phyloP scores from a whole-genome alignment of 2,329 filamentous ascomycete species.

The Fusarium chaquense region DNA sequence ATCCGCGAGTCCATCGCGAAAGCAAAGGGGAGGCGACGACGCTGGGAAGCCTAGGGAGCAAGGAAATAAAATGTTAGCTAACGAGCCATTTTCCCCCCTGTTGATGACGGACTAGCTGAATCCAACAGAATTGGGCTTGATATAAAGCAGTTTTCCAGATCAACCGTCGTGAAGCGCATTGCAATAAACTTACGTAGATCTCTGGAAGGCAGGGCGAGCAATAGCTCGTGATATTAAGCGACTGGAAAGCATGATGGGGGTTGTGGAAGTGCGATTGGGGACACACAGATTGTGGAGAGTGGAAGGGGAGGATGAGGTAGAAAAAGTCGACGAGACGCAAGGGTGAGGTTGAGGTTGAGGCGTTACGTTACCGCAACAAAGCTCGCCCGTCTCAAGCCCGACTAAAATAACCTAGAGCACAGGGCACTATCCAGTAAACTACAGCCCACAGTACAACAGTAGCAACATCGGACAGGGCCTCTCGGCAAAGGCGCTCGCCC shows the following conservation, averaged over 20 bases:
- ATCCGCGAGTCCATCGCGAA: conserved; percentile 68
- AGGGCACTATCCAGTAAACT: conserved; percentile 21
- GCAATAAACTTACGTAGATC: conserved; percentile 61
- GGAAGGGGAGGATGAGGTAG: conserved; percentile 34
- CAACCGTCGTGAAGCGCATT: conserved; percentile 15
- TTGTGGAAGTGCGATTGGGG: conserved; percentile 47
- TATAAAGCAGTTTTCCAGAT: conserved; percentile 21
- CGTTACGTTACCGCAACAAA: conserved; percentile 42
- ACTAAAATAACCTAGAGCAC: conserved; percentile 33
- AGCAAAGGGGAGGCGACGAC: conserved; percentile 59
- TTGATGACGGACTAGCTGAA: conserved; percentile 2
- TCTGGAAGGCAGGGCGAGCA: conserved; percentile 67
- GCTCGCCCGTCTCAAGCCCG: conserved; percentile 32
- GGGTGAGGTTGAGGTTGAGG: conserved; percentile 43
- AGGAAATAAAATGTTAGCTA: conserved; percentile 35
- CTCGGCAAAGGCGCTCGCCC: conserved; percentile 44
- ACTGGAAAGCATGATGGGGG: conserved; percentile 67
- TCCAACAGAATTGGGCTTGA: conserved; percentile 33
- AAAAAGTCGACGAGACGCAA: conserved; percentile 40
- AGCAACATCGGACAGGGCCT: conserved; percentile 38
- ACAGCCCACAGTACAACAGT: conserved; percentile 9
- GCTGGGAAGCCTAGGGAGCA: conserved; percentile 59
- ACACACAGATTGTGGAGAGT: conserved; percentile 36
- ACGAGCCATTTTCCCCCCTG: conserved; percentile 39
- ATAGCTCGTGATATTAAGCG: conserved; percentile 70